phyloP scores from a whole-genome alignment of 768 basidiomycete genomes.

The Termitomyces sp. region DNA sequence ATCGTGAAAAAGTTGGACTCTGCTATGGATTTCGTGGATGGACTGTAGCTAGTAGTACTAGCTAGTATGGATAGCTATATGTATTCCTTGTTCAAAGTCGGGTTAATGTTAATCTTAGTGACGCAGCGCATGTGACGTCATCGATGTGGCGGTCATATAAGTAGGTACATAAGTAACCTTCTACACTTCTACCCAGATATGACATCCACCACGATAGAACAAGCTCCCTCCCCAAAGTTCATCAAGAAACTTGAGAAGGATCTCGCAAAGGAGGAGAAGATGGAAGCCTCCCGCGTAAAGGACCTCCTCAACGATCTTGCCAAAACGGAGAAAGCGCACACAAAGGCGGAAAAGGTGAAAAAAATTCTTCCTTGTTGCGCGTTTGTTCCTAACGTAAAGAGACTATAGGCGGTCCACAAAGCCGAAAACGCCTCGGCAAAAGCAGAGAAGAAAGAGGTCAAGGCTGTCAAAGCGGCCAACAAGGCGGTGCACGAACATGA shows the following conservation, averaged over 20 bases:
- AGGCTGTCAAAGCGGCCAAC: constrained; percentile 42
- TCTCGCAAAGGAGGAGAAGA: constrained; percentile 10
- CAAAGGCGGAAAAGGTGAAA: constrained; percentile 10
- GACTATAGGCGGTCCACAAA: constrained; percentile 6
- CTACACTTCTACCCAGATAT: neutral
- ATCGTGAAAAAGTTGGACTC: constrained; percentile 27
- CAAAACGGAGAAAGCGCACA: constrained; percentile 6
- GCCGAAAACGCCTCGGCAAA: constrained; percentile 23
- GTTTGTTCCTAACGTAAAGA: neutral
- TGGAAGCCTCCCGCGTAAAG: constrained; percentile 8
- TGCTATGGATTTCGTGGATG: constrained; percentile 22
- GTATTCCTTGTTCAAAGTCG: neutral
- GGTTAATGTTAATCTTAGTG: no score
- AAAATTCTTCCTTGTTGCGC: neutral
- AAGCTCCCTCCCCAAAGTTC: neutral
- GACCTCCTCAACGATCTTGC: constrained; percentile 10
- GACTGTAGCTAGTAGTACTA: constrained; percentile 4
- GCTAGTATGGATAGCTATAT: no score
- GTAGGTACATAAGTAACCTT: neutral
- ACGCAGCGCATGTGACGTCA: no score
- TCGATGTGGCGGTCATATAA: no score
- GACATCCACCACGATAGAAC: neutral
- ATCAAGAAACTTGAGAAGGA: constrained; percentile 12
- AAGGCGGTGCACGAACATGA: constrained; percentile 51
- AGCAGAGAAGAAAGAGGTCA: constrained; percentile 44